Base-by-base conservation (phyloP, 2,329 filamentous ascomycete species). In the Geoglossum cookeanum region DNA sequence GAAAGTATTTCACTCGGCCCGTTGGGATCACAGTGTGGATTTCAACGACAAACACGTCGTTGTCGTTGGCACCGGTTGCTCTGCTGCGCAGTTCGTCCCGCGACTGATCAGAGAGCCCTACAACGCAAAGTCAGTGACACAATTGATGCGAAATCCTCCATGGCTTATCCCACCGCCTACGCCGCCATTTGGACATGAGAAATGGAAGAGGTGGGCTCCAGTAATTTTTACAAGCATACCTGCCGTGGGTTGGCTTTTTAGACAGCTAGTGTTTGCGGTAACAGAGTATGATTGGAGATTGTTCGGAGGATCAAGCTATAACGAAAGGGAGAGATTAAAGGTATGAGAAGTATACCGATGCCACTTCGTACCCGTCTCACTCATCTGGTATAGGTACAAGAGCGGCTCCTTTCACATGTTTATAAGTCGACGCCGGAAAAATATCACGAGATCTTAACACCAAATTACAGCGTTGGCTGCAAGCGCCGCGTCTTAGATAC, bases 401-500 rank as follows among this genome's bases (percentile, higher is more conserved):
- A 66, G n/a, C 67, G 62, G 64, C 73, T 71, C 62, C 59, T 78
- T 35, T 58, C 62, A 4, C 68, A 75, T 51, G 74, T 81, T 70
- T 73, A 71, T 58, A 63, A 65, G 3, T 69, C 65, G 1, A 77
- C 76, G 0, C 81, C 81, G 0, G 68, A 74, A 55, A 76, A 80
- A 65, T 84, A 83, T 59, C 77, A 79, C 60, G 75, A 80, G 33
- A 71, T 81, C 5, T 65, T 84, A 39, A 78, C 79, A 0, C 81
- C 81, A 0, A 74, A 83, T 55, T 84, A 81, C 58, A 72, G 75
- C 49, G 66, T 83, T 13, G 79, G 80, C 1, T 84, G 80, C 68
- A 84, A 83, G 68, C 69, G 81, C n/a, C 72, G 79, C 13, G 76
- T 84, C 57, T 76, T 77, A 56, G 79, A 83, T 59, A 71, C 74